Percentiles rank a stretch among this genome's conserved stretches.
Conservation (phyloP, 176 grass and related monocot species). For the Aegilops sharonensis region DNA sequence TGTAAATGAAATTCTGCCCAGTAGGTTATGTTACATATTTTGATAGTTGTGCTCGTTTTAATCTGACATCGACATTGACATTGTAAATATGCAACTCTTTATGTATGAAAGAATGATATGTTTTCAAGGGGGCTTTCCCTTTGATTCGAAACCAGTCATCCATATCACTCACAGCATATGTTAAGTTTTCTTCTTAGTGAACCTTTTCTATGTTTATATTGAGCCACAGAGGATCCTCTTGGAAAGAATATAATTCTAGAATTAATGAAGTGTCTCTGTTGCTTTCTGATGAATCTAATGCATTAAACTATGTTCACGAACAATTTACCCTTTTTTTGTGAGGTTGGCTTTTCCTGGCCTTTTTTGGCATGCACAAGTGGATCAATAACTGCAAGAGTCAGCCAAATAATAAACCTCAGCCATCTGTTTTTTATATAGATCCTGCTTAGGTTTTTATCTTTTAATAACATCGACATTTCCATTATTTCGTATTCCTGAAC, state of each 20-base stretch:
- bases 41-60: constrained; percentile 4
- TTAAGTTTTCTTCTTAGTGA: too few species aligned
- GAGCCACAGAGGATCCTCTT: not conserved
- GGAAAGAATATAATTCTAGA: not conserved
- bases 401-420: not conserved
- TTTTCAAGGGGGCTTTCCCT: not conserved
- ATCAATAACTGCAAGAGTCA: not conserved
- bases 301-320: not conserved
- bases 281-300: not conserved
- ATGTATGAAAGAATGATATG: not conserved
- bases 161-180: not conserved
- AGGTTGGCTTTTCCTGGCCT: not conserved
- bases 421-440: not conserved
- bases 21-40: not conserved
- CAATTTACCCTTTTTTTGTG: not conserved
- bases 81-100: not conserved
- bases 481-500: constrained; percentile 11
- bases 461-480: not conserved
- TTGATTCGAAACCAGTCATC: not conserved
- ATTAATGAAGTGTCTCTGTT: not conserved
- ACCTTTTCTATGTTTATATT: not conserved
- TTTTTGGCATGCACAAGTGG: not conserved
- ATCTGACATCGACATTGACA: not conserved
- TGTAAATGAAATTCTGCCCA: not conserved
- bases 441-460: not conserved